These are phyloP conservation scores for Thalassiosira hispida DNA, from an alignment of 352 stramenopile species.

Conservation along the genomic window DNA sequence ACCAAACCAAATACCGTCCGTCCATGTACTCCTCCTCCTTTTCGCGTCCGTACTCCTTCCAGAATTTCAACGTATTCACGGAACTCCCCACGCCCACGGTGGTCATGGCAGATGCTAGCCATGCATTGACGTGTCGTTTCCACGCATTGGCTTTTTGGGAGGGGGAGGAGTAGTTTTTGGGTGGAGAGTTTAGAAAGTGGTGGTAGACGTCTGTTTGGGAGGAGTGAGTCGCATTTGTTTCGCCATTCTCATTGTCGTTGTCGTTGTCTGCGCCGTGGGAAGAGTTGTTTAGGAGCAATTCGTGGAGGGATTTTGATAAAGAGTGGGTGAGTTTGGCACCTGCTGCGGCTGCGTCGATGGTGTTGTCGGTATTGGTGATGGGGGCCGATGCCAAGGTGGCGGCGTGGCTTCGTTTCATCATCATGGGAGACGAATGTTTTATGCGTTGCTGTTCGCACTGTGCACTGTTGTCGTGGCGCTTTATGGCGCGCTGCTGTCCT, in stretches of 20 bases:
- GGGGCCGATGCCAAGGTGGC: not conserved
- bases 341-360: not conserved
- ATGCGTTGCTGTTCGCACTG: too few relatives aligned
- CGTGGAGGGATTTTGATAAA: conserved; percentile 5
- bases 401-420: conserved; percentile 24
- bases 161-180: not conserved
- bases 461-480: too few relatives aligned
- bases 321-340: conserved; percentile 12
- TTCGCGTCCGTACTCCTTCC: conserved; percentile 5
- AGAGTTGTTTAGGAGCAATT: conserved; percentile 1
- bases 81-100: conserved; percentile 12
- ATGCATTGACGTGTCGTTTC: not conserved
- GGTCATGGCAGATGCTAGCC: conserved; percentile 10
- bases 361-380: not conserved
- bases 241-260: not conserved
- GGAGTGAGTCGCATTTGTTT: conserved; percentile 1
- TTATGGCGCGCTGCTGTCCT: too few relatives aligned
- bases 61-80: conserved; percentile 14
- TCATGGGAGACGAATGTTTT: too few relatives aligned
- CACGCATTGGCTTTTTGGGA: not conserved
- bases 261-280: not conserved
- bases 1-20: conserved; percentile 36
- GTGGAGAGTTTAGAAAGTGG: conserved; percentile 21
- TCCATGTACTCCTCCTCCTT: conserved; percentile 13
- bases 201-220: conserved; percentile 18